A percentile compares a stretch with the other conserved stretches of the same genome.
Conservation (phyloP, 2,329 filamentous ascomycete genomes). For the Cercospora sp. region DNA sequence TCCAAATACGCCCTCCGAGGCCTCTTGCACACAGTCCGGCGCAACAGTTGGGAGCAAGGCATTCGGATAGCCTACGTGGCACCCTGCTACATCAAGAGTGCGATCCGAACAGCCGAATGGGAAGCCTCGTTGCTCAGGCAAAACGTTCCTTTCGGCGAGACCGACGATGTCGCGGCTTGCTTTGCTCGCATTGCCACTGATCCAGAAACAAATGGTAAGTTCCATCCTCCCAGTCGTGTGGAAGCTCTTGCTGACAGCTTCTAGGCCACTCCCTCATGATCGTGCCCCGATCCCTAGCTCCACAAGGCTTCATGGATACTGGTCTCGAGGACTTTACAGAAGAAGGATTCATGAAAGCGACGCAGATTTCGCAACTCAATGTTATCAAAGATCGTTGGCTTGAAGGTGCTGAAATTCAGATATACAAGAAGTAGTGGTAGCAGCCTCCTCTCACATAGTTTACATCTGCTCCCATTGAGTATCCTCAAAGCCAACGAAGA, state of each 20-base stretch:
- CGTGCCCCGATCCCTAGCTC: background rate
- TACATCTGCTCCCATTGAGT: background rate
- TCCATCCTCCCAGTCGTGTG: too few relatives aligned
- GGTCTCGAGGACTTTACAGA: background rate
- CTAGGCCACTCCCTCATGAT: background rate
- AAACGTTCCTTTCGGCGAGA: background rate
- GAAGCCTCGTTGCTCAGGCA: background rate
- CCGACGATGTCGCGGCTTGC: background rate
- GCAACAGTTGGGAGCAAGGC: background rate
- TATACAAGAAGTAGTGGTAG: background rate
- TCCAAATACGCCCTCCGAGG: background rate
- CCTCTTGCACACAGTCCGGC: background rate
- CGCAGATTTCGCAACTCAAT: background rate
- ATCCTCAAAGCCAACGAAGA: background rate
- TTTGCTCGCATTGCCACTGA: background rate
- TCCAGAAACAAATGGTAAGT: background rate
- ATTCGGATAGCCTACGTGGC: background rate
- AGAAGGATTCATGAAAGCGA: background rate
- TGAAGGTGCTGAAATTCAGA: background rate
- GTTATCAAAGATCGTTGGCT: background rate
- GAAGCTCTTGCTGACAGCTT: too few relatives aligned
- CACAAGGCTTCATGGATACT: background rate
- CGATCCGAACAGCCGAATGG: background rate
- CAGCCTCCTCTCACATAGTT: background rate
- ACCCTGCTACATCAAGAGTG: background rate